A percentile compares a stretch with the other conserved stretches of the same genome.
Evolutionary conservation across 257 asterid species (phyloP).

Genomic region (Craterostigma plantagineum): DNA sequence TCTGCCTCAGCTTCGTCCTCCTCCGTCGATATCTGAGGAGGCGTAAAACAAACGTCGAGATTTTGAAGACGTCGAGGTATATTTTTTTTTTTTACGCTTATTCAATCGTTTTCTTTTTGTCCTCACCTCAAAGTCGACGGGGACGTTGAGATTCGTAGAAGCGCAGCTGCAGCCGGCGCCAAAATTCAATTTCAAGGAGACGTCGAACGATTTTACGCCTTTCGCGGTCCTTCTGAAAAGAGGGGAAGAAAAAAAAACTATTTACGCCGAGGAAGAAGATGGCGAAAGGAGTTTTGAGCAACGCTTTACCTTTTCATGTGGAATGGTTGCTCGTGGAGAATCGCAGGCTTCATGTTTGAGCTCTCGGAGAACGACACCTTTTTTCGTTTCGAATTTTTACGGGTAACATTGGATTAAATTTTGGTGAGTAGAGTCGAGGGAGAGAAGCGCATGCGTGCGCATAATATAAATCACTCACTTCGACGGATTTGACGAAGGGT

Average conservation of each 20-base stretch:
- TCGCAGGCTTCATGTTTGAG: constrained; percentile 67
- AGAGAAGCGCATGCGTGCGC: not conserved
- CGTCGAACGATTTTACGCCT: constrained; percentile 37
- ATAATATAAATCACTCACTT: constrained; percentile 26
- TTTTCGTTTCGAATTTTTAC: constrained; percentile 4
- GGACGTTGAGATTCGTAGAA: constrained; percentile 32
- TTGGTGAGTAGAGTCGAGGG: not conserved
- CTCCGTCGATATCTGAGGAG: constrained; percentile 26
- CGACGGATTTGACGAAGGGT: constrained; percentile 64
- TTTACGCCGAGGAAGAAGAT: not conserved
- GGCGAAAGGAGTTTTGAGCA: not conserved
- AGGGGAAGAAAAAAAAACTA: not conserved
- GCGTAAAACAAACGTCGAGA: no score
- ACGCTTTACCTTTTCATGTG: constrained; percentile 65
- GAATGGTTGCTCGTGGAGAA: constrained; percentile 54
- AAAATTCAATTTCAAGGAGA: constrained; percentile 44
- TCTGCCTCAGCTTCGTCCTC: constrained; percentile 22
- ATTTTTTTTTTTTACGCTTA: no score
- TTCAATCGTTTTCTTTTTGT: no score
- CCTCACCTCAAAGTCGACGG: constrained; percentile 76
- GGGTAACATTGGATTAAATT: not conserved
- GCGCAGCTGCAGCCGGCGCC: constrained; percentile 75
- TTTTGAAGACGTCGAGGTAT: no score
- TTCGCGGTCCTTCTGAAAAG: constrained; percentile 63
- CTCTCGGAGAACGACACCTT: constrained; percentile 70